phyloP scores from a whole-genome alignment of 1,284 basidiomycete species.

The Leccinum fallax region DNA sequence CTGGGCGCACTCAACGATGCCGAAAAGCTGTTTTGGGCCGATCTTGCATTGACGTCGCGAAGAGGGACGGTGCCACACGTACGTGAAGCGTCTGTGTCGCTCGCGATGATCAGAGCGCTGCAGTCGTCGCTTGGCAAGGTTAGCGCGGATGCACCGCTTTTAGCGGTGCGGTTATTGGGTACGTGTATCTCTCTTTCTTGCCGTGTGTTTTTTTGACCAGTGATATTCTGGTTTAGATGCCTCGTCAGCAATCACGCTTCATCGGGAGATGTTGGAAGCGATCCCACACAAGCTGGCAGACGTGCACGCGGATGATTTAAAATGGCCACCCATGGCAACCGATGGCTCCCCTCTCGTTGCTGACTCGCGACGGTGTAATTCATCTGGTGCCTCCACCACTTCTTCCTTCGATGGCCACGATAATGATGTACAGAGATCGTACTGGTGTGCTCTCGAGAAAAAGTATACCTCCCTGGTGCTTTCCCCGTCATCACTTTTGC shows the following conservation, averaged over 20 bases:
- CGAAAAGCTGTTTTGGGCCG: conserved; percentile 69
- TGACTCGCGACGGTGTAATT: conserved; percentile 4
- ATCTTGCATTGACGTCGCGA: conserved; percentile 57
- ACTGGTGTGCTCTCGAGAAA: conserved; percentile 41
- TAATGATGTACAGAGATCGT: conserved; percentile 40
- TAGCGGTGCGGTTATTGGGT: conserved; percentile 73
- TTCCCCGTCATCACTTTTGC: conserved; percentile 22
- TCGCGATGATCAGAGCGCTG: conserved; percentile 73
- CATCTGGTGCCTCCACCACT: conserved; percentile 10
- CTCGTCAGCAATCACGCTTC: conserved; percentile 74
- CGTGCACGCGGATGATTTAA: conserved; percentile 54
- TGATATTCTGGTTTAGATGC: conserved; percentile 47
- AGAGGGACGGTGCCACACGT: conserved; percentile 70
- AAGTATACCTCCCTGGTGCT: conserved; percentile 27
- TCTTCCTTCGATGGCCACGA: conserved; percentile 35
- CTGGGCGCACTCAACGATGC: conserved; percentile 63
- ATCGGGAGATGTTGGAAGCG: conserved; percentile 76
- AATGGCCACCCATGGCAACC: conserved; percentile 62
- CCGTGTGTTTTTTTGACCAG: not conserved
- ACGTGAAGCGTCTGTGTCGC: conserved; percentile 70
- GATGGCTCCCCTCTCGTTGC: conserved; percentile 43
- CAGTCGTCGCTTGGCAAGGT: conserved; percentile 77
- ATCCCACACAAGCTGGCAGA: conserved; percentile 65
- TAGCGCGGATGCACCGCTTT: conserved; percentile 48
- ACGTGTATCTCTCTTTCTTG: conserved; percentile 18